Evolutionary conservation across 2,329 filamentous ascomycete genomes (phyloP).

Genomic region (Alternaria infectoria): DNA sequence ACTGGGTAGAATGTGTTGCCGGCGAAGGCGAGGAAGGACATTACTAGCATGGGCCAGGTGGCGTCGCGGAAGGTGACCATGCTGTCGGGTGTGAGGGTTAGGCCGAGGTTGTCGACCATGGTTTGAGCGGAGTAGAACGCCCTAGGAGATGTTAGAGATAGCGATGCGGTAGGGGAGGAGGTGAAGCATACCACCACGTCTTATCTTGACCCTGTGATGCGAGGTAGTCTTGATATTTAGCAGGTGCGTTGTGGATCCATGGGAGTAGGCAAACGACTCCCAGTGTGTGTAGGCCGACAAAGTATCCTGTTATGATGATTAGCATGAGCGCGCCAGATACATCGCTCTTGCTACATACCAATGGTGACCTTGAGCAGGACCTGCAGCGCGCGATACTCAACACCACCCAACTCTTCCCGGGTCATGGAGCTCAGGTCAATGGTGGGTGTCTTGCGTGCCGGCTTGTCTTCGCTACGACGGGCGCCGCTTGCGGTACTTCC

Average conservation of each 20-base stretch:
- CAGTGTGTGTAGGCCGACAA: constrained; percentile 79
- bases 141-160: constrained; percentile 71
- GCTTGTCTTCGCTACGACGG: constrained; percentile 14
- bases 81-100: constrained; percentile 88
- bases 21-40: constrained; percentile 87
- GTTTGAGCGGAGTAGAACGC: constrained; percentile 87
- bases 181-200: constrained; percentile 58
- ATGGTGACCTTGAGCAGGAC: constrained; percentile 81
- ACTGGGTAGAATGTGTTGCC: constrained; percentile 96
- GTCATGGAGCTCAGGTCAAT: constrained; percentile 51
- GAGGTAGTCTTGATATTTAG: constrained; percentile 56
- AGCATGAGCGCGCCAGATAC: constrained; percentile 37
- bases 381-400: constrained; percentile 92
- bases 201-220: constrained; percentile 50
- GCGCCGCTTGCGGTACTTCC: constrained; percentile 67
- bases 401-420: constrained; percentile 86
- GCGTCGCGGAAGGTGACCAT: constrained; percentile 88
- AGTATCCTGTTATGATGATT: constrained; percentile 57
- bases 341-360: constrained; percentile 58
- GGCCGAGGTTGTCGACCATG: constrained; percentile 91
- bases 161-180: constrained; percentile 50
- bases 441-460: constrained; percentile 51
- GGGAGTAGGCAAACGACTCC: constrained; percentile 76
- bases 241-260: constrained; percentile 67
- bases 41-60: constrained; percentile 74